Conservation (phyloP, 139 green algal species). For the Chlamydomonas applanata region DNA sequence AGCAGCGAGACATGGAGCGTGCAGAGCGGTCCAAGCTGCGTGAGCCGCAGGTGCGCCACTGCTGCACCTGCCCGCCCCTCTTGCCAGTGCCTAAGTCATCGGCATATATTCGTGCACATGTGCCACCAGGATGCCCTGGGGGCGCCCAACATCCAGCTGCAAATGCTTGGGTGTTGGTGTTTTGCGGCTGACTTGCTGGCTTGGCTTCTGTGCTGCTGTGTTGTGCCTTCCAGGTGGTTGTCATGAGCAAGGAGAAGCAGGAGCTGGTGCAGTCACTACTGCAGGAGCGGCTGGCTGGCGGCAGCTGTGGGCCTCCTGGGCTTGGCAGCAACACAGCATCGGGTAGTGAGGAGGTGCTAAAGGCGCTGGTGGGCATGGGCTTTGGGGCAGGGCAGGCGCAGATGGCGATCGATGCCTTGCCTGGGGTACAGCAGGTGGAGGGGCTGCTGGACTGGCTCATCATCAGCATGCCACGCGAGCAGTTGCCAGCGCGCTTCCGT, state of each 20-base stretch:
- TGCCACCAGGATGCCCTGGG: too few relatives aligned
- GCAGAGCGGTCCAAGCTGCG: constrained; percentile 49
- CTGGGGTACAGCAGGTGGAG: constrained; percentile 13
- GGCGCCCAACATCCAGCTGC: too few relatives aligned
- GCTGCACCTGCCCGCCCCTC: too few relatives aligned
- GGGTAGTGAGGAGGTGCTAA: neutral
- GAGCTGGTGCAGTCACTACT: constrained; percentile 39
- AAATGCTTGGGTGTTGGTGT: too few relatives aligned
- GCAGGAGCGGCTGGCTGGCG: constrained; percentile 18
- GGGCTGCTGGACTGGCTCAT: constrained; percentile 71
- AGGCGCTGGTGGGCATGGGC: constrained; percentile 34
- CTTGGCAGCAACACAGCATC: neutral
- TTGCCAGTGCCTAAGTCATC: too few relatives aligned
- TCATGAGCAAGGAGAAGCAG: constrained; percentile 50
- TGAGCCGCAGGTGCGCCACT: constrained; percentile 8
- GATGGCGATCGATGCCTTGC: neutral
- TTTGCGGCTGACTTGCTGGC: neutral
- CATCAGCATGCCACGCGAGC: neutral
- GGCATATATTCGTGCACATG: too few relatives aligned
- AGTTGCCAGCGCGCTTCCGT: neutral
- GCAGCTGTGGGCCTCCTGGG: neutral
- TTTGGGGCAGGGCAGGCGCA: constrained; percentile 35
- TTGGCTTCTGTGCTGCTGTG: too few relatives aligned
- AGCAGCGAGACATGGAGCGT: constrained; percentile 24
- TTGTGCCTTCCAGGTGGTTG: constrained; percentile 14